Percentiles rank a stretch among this genome's conserved stretches.
These are phyloP conservation scores for Blastomyces percursus DNA, from an alignment of 2,329 filamentous ascomycete species.

Conservation along the genomic window DNA sequence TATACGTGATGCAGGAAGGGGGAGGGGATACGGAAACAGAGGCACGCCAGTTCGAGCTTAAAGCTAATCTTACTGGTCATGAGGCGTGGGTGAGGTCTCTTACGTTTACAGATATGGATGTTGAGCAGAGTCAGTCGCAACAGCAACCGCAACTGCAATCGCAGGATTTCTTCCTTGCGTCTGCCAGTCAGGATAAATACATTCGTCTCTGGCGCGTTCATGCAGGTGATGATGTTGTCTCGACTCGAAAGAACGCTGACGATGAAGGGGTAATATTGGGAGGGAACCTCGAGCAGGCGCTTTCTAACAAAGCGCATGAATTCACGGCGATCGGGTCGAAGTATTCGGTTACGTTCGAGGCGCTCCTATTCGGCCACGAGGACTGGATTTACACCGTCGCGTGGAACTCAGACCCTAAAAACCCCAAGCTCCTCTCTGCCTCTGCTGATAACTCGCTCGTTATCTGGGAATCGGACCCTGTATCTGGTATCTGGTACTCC, in stretches of 20 bases:
- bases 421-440: conserved; percentile 67
- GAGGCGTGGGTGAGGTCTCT: conserved; percentile 91
- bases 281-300: conserved; percentile 48
- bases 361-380: conserved; percentile 84
- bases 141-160: conserved; percentile 31
- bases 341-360: conserved; percentile 84
- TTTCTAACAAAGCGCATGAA: conserved; percentile 81
- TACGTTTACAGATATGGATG: conserved; percentile 49
- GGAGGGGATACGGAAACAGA: conserved; percentile 17
- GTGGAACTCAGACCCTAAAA: conserved; percentile 52
- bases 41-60: conserved; percentile 50
- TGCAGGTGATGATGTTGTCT: conserved; percentile 53
- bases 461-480: conserved; percentile 77
- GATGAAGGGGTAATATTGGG: conserved; percentile 23
- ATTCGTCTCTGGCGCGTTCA: conserved; percentile 86
- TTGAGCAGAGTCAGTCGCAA: conserved; percentile 40
- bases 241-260: conserved; percentile 30
- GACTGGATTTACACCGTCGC: conserved; percentile 92
- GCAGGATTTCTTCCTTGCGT: conserved; percentile 71
- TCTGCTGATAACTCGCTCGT: conserved; percentile 93
- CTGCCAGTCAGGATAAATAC: conserved; percentile 95
- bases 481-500: conserved; percentile 85
- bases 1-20: conserved; percentile 52
- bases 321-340: conserved; percentile 52
- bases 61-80: conserved; percentile 73